Evolutionary conservation across 1,284 basidiomycete species (phyloP).

Genomic region (Neonothopanus nambi): DNA sequence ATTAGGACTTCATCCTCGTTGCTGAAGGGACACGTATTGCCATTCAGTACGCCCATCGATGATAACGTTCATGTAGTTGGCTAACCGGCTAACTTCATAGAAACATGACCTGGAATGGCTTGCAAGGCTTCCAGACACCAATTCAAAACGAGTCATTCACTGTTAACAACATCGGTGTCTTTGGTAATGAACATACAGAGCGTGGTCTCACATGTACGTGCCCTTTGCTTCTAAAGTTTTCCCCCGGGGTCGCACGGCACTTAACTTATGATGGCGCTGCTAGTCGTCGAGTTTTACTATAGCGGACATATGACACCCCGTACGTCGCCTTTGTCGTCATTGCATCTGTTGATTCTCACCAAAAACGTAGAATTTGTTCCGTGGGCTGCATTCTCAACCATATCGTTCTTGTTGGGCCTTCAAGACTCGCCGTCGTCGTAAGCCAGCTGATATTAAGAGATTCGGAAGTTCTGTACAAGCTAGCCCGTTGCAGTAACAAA

Average conservation of each 20-base stretch:
- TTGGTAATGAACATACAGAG: constrained; percentile 60
- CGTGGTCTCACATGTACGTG: constrained; percentile 58
- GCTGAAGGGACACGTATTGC: constrained; percentile 61
- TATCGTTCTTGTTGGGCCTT: constrained; percentile 52
- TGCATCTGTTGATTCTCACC: neutral
- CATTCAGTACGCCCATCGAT: constrained; percentile 45
- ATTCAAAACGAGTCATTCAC: constrained; percentile 60
- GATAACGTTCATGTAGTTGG: neutral
- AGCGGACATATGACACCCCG: constrained; percentile 64
- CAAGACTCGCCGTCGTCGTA: constrained; percentile 43
- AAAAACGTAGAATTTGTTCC: constrained; percentile 52
- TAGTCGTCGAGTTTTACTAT: constrained; percentile 56
- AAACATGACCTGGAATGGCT: constrained; percentile 53
- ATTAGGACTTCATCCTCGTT: constrained; percentile 54
- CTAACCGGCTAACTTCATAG: constrained; percentile 41
- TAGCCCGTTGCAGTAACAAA: no score
- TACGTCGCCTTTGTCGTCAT: constrained; percentile 27
- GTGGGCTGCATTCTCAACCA: constrained; percentile 53
- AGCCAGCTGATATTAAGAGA: neutral
- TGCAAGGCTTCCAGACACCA: constrained; percentile 67
- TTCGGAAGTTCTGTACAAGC: neutral
- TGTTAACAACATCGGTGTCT: constrained; percentile 61
- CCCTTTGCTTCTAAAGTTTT: neutral
- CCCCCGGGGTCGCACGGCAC: neutral
- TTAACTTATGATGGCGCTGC: neutral